A percentile compares a stretch with the other conserved stretches of the same genome.
Evolutionary conservation across 2,329 filamentous ascomycete genomes (phyloP).

Genomic region (Penicillium concentricum): DNA sequence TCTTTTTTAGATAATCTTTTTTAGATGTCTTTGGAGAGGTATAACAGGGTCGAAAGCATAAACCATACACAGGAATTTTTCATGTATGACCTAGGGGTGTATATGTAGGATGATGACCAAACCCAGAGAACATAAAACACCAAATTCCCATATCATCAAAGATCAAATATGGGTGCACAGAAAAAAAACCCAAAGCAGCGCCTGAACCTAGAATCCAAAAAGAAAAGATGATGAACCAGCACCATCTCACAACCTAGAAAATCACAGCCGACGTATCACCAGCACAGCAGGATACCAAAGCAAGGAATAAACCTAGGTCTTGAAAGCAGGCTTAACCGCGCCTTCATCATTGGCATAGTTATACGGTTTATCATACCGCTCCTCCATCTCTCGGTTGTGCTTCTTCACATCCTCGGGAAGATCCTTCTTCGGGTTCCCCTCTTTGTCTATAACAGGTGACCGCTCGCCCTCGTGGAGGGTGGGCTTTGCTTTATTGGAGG

Average conservation of each 20-base stretch:
- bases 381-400: conserved; percentile 36
- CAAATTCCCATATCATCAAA: not conserved
- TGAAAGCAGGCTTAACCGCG: conserved; percentile 12
- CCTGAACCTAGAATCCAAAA: not conserved
- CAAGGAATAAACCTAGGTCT: not conserved
- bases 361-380: conserved; percentile 34
- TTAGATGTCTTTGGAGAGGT: no score
- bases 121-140: not conserved
- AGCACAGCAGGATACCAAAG: not conserved
- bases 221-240: not conserved
- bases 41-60: no score
- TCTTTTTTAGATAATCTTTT: no score
- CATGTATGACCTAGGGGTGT: no score
- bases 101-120: not conserved
- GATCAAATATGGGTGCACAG: not conserved
- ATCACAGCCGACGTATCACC: not conserved
- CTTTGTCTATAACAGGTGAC: conserved; percentile 30
- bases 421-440: conserved; percentile 27
- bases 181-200: not conserved
- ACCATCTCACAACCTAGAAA: not conserved
- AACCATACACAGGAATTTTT: no score
- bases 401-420: conserved; percentile 35
- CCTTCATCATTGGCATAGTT: conserved; percentile 31
- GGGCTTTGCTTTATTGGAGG: conserved; percentile 37
- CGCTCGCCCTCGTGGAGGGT: conserved; percentile 32